A percentile compares a stretch with the other conserved stretches of the same genome.
These are phyloP conservation scores for Saccharomycopsis crataegensis DNA, from an alignment of 1,139 yeast species.

Conservation along the genomic window DNA sequence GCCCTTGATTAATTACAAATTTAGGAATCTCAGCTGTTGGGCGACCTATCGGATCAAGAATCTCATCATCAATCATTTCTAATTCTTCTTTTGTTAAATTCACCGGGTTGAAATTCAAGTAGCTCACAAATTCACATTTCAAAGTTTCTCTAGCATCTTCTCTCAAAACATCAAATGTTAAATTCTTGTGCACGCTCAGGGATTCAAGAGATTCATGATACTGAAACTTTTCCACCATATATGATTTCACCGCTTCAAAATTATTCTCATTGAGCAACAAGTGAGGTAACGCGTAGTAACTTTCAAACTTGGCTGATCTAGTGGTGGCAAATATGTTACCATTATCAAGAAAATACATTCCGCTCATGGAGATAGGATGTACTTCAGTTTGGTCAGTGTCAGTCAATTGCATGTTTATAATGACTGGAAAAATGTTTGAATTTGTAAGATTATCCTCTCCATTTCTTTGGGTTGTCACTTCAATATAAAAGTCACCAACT, in stretches of 20 bases:
- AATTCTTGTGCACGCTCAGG: conserved; percentile 28
- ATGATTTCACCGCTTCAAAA: conserved; percentile 35
- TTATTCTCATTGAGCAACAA: conserved; percentile 38
- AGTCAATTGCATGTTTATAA: not conserved
- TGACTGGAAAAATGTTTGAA: conserved; percentile 22
- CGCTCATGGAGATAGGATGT: conserved; percentile 40
- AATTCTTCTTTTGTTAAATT: conserved; percentile 46
- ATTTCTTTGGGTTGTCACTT: conserved; percentile 16
- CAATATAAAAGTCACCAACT: conserved; percentile 10
- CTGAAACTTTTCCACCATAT: conserved; percentile 33
- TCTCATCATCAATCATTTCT: conserved; percentile 60
- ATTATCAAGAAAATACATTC: conserved; percentile 61
- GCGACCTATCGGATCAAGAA: conserved; percentile 62
- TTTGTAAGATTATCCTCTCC: conserved; percentile 2
- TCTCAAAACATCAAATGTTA: conserved; percentile 31
- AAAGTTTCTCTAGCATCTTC: conserved; percentile 38
- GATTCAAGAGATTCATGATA: conserved; percentile 26
- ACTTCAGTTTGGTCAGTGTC: not conserved
- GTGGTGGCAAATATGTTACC: conserved; percentile 65
- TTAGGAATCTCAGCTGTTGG: conserved; percentile 60
- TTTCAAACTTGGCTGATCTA: conserved; percentile 66
- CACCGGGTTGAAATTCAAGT: conserved; percentile 49
- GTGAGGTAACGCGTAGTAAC: conserved; percentile 56
- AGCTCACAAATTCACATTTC: conserved; percentile 67
- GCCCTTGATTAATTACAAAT: conserved; percentile 44